Evolutionary conservation across 2,329 filamentous ascomycete species (phyloP), one percentile per base, ranked within the genome.

Genomic region (Botrytis porri): DNA sequence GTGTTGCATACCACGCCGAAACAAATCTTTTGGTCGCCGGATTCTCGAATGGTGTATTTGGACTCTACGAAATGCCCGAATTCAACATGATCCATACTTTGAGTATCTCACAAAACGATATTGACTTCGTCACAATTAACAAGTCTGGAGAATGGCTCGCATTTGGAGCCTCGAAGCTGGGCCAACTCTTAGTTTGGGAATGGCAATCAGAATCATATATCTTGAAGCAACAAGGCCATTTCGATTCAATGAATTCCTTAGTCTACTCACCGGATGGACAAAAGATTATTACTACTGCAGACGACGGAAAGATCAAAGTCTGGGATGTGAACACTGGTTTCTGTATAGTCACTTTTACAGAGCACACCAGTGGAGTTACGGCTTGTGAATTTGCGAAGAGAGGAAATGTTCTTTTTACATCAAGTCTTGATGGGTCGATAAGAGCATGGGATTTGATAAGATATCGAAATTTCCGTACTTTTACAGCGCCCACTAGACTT

Each of bases 141-240:
- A 92, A 93, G 81, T 93, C 92, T 45, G 96, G 96, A 70, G 95
- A 98, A 84, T 99, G 96, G 96, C 85, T 99, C 35, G 97, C 97
- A 0, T 98, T 99, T 81, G 96, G 95, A 22, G 96, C 97, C 0
- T 97, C 96, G 2, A 97, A 97, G 79, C 87, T 97, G 8, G 97
- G 97, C 0, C 96, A 99, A 81, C 86, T 99, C n/a, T 85, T 99
- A 6, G 96, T 99, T 6, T 99, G 96, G 96, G 96, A 99, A 82
- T 99, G 97, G 95, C 95, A 98, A 81, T 99, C 96, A 0, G 97
- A 99, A 82, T 98, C 95, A 9, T 99, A 99, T 82, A 97, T 99
- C 73, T 85, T 99, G 65, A 99, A 99, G 83, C 96, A 99, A 80
- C 96, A 98, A 82, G 96, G 95, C 0, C 96, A 99, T 83, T 95